These are phyloP conservation scores for Pythium myriotylum DNA, from an alignment of 352 stramenopile genomes.

Conservation along the genomic window DNA sequence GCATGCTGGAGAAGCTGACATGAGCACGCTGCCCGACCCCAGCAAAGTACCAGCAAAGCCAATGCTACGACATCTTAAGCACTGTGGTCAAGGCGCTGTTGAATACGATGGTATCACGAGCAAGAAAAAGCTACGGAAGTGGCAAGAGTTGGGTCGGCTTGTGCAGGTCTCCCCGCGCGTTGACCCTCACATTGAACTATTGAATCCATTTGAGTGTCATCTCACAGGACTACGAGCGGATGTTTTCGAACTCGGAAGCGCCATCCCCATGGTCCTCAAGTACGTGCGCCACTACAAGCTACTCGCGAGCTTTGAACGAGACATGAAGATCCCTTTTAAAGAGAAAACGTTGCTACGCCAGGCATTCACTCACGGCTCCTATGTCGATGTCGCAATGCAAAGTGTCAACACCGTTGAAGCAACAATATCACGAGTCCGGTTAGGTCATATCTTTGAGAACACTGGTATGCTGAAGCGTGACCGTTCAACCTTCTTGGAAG, in stretches of 20 bases:
- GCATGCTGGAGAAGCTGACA: not conserved
- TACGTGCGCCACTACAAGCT: slow-evolving; percentile 79
- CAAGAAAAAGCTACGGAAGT: slow-evolving; percentile 65
- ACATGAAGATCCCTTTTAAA: slow-evolving; percentile 64
- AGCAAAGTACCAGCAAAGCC: not conserved
- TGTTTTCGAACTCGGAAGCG: slow-evolving; percentile 78
- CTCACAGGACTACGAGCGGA: slow-evolving; percentile 78
- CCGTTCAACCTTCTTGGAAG: slow-evolving; percentile 50
- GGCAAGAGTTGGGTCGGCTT: slow-evolving; percentile 39
- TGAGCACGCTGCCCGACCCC: slow-evolving; percentile 2
- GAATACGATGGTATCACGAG: slow-evolving; percentile 76
- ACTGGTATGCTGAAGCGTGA: slow-evolving; percentile 58
- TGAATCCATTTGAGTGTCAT: slow-evolving; percentile 56
- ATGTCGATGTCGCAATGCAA: slow-evolving; percentile 84
- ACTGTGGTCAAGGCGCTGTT: slow-evolving; percentile 50
- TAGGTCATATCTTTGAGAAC: slow-evolving; percentile 80
- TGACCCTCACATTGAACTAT: slow-evolving; percentile 39
- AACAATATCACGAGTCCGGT: slow-evolving; percentile 68
- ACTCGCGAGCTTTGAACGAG: slow-evolving; percentile 61
- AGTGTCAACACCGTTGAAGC: slow-evolving; percentile 82
- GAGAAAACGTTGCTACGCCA: slow-evolving; percentile 81
- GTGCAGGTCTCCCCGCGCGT: slow-evolving; percentile 74
- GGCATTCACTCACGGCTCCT: slow-evolving; percentile 85
- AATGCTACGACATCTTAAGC: slow-evolving; percentile 40
- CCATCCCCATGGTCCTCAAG: slow-evolving; percentile 88